Evolutionary conservation across 768 basidiomycete genomes (phyloP).

Genomic region (Nevesoporus exiguus): DNA sequence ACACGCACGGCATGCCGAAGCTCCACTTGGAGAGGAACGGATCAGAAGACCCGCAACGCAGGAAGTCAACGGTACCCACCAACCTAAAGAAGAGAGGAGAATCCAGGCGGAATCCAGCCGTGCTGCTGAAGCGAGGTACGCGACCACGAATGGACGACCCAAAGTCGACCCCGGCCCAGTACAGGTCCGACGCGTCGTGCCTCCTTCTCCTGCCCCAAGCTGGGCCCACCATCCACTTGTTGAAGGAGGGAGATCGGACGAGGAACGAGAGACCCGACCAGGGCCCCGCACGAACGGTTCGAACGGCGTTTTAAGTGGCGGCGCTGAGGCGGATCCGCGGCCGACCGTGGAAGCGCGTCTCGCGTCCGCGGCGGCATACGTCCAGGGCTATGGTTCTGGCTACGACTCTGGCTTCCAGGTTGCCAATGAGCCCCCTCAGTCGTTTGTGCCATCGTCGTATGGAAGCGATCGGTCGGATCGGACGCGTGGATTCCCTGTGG

Average conservation of each 20-base stretch:
- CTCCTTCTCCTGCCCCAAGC: slow-evolving; percentile 24
- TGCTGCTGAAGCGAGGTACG: slow-evolving; percentile 6
- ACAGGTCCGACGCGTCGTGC: slow-evolving; percentile 29
- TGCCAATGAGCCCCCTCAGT: slow-evolving; percentile 12
- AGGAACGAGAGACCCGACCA: slow-evolving; percentile 22
- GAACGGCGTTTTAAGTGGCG: neutral
- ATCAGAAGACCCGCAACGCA: slow-evolving; percentile 11
- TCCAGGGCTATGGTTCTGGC: slow-evolving; percentile 35
- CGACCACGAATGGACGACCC: slow-evolving; percentile 18
- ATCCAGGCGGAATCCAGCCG: slow-evolving; percentile 11
- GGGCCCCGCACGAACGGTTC: slow-evolving; percentile 12
- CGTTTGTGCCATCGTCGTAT: slow-evolving; percentile 20
- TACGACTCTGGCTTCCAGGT: slow-evolving; percentile 31
- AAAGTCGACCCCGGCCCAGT: slow-evolving; percentile 33
- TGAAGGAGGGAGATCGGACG: slow-evolving; percentile 30
- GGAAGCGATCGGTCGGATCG: slow-evolving; percentile 21
- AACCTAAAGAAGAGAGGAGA: slow-evolving; percentile 16
- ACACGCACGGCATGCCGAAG: slow-evolving; percentile 23
- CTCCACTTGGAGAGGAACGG: slow-evolving; percentile 23
- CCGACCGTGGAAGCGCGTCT: slow-evolving; percentile 15
- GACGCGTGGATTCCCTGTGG: slow-evolving; percentile 23
- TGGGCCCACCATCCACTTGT: slow-evolving; percentile 31
- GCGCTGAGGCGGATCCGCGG: slow-evolving; percentile 2
- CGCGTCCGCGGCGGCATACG: slow-evolving; percentile 37
- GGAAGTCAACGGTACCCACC: slow-evolving; percentile 13